Evolutionary conservation across 495 filamentous ascomycete genomes (phyloP).

Genomic region (Talaromyces thailandensis): DNA sequence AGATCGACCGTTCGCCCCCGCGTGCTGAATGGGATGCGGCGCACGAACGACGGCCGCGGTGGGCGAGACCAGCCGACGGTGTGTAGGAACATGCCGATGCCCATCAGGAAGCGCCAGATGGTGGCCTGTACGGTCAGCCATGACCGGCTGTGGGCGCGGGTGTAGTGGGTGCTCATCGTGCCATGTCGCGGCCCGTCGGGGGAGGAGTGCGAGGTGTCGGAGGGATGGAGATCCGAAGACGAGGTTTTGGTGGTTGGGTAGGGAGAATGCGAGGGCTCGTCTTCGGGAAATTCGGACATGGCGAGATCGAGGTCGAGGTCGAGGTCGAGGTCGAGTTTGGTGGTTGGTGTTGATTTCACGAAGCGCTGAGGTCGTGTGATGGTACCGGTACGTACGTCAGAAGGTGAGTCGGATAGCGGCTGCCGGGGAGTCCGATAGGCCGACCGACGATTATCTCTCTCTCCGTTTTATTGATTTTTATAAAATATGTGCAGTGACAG

Average conservation of each 20-base stretch:
- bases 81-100: slow-evolving; percentile 71
- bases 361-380: neutral
- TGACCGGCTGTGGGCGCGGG: slow-evolving; percentile 32
- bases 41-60: slow-evolving; percentile 56
- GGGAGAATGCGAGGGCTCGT: neutral
- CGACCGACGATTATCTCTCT: neutral
- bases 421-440: neutral
- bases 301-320: neutral
- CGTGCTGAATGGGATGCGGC: slow-evolving; percentile 48
- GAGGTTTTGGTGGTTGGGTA: neutral
- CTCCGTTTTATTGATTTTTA: too few relatives aligned
- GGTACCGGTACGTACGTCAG: neutral
- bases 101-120: slow-evolving; percentile 72
- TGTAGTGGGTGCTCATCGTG: neutral
- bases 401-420: neutral
- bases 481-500: neutral
- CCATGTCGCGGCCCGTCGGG: neutral
- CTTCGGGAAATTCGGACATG: neutral
- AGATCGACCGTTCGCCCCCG: slow-evolving; percentile 48
- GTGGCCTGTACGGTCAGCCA: slow-evolving; percentile 63
- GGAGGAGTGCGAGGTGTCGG: neutral
- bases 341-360: neutral
- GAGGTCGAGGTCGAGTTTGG: neutral
- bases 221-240: neutral
- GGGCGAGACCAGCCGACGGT: slow-evolving; percentile 55